These are phyloP conservation scores for Blastomyces emzantsi DNA, from an alignment of 2,329 filamentous ascomycete genomes.

Conservation along the genomic window DNA sequence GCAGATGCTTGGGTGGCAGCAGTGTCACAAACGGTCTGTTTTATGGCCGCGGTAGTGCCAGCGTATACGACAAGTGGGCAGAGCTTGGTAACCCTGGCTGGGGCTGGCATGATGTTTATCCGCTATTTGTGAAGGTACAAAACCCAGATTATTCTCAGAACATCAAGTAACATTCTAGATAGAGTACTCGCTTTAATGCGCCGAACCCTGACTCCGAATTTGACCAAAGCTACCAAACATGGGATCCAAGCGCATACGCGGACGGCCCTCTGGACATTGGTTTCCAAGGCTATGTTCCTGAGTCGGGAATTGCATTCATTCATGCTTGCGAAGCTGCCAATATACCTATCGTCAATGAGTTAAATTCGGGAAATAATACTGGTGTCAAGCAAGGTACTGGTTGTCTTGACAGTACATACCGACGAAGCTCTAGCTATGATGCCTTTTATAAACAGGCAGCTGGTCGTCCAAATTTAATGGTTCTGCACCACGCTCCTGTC, in stretches of 20 bases:
- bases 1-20: slow-evolving; percentile 16
- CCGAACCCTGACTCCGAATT: slow-evolving; percentile 21
- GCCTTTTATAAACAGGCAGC: slow-evolving; percentile 25
- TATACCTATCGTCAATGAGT: slow-evolving; percentile 27
- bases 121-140: slow-evolving; percentile 9
- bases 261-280: slow-evolving; percentile 19
- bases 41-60: slow-evolving; percentile 15
- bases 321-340: slow-evolving; percentile 22
- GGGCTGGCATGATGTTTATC: slow-evolving; percentile 16
- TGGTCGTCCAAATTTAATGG: slow-evolving; percentile 23
- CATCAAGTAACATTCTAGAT: slow-evolving; percentile 1
- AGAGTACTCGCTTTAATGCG: slow-evolving; percentile 23
- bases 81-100: slow-evolving; percentile 16
- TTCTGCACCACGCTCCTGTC: slow-evolving; percentile 24
- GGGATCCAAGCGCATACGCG: slow-evolving; percentile 19
- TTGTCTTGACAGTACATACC: slow-evolving; percentile 17
- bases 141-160: background rate
- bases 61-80: slow-evolving; percentile 16
- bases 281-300: slow-evolving; percentile 20
- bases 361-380: slow-evolving; percentile 24
- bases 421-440: slow-evolving; percentile 25
- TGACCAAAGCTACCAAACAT: slow-evolving; percentile 24
- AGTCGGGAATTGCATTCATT: slow-evolving; percentile 24
- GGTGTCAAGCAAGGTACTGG: slow-evolving; percentile 28
- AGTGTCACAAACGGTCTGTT: slow-evolving; percentile 15